Percentiles rank a stretch among this genome's conserved stretches.
Conservation (phyloP, 805 yeast species). For the Ogataea chonburiensis region DNA sequence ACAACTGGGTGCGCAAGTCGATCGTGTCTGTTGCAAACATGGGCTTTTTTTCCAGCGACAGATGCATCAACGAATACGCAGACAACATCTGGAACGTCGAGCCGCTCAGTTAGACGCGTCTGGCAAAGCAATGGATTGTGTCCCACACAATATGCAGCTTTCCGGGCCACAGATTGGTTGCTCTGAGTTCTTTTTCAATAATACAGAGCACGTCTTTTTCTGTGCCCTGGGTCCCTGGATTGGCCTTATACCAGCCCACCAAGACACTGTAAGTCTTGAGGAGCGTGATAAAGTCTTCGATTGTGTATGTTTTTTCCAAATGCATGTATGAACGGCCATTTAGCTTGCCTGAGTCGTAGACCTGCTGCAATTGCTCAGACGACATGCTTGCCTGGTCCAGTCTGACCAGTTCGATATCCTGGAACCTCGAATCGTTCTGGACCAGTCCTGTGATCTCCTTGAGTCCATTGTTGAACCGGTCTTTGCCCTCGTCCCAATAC, state of each 20-base stretch:
- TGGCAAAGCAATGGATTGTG: conserved; percentile 53
- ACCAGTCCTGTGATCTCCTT: conserved; percentile 11
- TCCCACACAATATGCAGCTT: conserved; percentile 51
- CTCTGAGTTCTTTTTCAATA: conserved; percentile 21
- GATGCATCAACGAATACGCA: conserved; percentile 90
- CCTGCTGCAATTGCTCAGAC: neutral
- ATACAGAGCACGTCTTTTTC: conserved; percentile 20
- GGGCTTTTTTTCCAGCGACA: conserved; percentile 90
- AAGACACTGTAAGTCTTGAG: conserved; percentile 28
- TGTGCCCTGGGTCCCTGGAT: conserved; percentile 20
- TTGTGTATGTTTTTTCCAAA: conserved; percentile 17
- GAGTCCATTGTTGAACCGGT: conserved; percentile 37
- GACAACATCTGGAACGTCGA: conserved; percentile 92
- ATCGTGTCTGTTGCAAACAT: conserved; percentile 82
- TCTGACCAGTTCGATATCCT: conserved; percentile 18
- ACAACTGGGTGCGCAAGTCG: conserved; percentile 74
- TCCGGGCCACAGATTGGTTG: conserved; percentile 41
- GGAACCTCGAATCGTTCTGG: conserved; percentile 32
- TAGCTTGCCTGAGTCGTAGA: conserved; percentile 1
- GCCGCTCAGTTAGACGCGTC: conserved; percentile 41
- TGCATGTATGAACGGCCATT: conserved; percentile 18
- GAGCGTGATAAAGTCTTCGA: conserved; percentile 23
- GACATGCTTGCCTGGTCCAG: conserved; percentile 14
- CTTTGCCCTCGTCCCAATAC: conserved; percentile 47
- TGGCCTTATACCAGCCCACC: conserved; percentile 25